Evolutionary conservation across 495 filamentous ascomycete genomes (phyloP).

Genomic region (Tetracladium setigerum): DNA sequence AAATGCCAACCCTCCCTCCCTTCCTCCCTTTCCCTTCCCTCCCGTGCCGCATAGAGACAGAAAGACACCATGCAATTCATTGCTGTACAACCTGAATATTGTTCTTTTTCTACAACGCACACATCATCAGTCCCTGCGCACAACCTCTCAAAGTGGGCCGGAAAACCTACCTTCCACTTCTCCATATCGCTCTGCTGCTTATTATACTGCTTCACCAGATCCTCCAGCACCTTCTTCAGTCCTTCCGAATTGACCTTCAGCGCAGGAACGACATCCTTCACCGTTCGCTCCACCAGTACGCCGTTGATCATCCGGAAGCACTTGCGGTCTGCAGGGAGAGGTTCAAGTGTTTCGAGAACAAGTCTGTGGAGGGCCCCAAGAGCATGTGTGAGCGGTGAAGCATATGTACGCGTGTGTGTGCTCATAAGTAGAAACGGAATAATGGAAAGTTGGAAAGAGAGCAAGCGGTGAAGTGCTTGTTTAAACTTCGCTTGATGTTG

Average conservation of each 20-base stretch:
- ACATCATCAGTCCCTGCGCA: constrained; percentile 17
- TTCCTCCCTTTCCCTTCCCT: not conserved
- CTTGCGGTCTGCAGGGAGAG: constrained; percentile 78
- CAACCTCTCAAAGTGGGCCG: not conserved
- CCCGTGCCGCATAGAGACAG: constrained; percentile 1
- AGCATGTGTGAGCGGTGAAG: constrained; percentile 17
- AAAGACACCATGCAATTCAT: constrained; percentile 3
- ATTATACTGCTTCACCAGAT: constrained; percentile 96
- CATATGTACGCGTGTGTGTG: not conserved
- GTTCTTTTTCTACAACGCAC: constrained; percentile 72
- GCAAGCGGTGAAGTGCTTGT: not conserved
- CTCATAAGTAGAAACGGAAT: not conserved
- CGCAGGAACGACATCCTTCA: constrained; percentile 83
- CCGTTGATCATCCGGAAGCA: constrained; percentile 99
- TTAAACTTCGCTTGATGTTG: not conserved
- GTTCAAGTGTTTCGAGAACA: constrained; percentile 87
- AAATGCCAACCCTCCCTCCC: not conserved
- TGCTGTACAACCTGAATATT: constrained; percentile 89
- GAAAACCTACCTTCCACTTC: constrained; percentile 82
- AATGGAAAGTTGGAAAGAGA: not conserved
- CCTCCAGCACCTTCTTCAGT: constrained; percentile 90
- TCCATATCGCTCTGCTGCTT: constrained; percentile 90
- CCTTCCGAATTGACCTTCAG: constrained; percentile 93
- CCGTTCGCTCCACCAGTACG: constrained; percentile 87
- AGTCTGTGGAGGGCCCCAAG: constrained; percentile 47